Evolutionary conservation across 441 rosid species (phyloP).

Genomic region (Erodium chrysanthum): DNA sequence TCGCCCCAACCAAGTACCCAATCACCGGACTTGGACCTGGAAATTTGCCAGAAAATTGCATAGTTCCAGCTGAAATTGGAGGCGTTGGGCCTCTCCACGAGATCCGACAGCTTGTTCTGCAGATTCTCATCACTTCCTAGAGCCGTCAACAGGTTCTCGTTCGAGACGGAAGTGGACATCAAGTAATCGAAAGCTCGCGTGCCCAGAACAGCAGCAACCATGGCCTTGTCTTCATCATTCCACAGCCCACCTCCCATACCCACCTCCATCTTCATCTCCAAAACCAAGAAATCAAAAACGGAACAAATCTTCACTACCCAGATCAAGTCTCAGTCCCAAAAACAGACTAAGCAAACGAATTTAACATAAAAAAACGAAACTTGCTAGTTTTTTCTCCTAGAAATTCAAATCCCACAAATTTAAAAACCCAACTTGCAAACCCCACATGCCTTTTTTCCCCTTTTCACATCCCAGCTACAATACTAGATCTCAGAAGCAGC

Average conservation of each 20-base stretch:
- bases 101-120: slow-evolving; percentile 76
- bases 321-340: slow-evolving; percentile 26
- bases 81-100: slow-evolving; percentile 61
- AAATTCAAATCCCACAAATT: neutral
- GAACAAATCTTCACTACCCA: slow-evolving; percentile 16
- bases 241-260: slow-evolving; percentile 44
- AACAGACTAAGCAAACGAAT: neutral
- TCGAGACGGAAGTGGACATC: slow-evolving; percentile 50
- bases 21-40: slow-evolving; percentile 40
- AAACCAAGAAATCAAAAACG: slow-evolving; percentile 12
- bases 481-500: slow-evolving; percentile 1
- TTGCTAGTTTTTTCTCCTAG: neutral
- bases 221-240: slow-evolving; percentile 62
- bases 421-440: neutral
- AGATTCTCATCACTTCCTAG: slow-evolving; percentile 56
- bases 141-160: slow-evolving; percentile 48
- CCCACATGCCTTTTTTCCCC: neutral
- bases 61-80: slow-evolving; percentile 57
- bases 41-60: slow-evolving; percentile 43
- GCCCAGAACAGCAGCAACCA: slow-evolving; percentile 64
- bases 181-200: slow-evolving; percentile 64
- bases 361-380: neutral
- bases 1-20: slow-evolving; percentile 33
- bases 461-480: neutral
- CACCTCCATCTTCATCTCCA: slow-evolving; percentile 41